Base-by-base conservation (phyloP, 2,329 filamentous ascomycete species). In the Alternaria arborescens region DNA sequence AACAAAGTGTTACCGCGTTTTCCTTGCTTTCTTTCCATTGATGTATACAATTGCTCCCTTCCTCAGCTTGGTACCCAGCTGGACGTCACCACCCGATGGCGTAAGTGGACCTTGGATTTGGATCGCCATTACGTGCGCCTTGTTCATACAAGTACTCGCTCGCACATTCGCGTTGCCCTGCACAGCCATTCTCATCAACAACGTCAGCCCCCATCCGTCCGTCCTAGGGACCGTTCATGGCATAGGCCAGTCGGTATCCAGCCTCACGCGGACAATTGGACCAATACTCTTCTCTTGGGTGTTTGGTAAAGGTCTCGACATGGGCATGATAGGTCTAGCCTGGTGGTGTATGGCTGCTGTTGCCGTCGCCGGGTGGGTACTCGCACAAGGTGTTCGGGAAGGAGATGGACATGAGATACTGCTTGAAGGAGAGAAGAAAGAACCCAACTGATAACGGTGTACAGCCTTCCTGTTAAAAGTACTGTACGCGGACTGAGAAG, bases 401-500 rank as follows among this genome's bases (percentile, higher is more conserved):
- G 88, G 88, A 0, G 80, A 88, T 68, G 88, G 88, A 0, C 87
- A 90, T 72, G 88, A 90, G 73, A 86, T 90, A 46, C 82, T 87
- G 81, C 72, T 90, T 2, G 86, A 88, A 28, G 88, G 58, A n/a
- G 58, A 58, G 28, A 57, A 30, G 28, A 52, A 38, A 22, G 44
- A 36, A 16, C 8, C 7, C 10, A 30, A 48, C 0, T 48, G 6
- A 20, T 2, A 3, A 3, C 11, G 11, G 2, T 22, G 11, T 8
- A 5, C 5, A 20, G 5, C 5, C 5, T 5, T 0, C 4, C 1
- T 0, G 5, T 2, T 4, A 20, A 40, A 20, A 4, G 8, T 6
- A 20, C 8, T 11, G 3, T 12, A 11, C 1, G 5, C 11, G 1
- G 2, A 22, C 10, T 6, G 10, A 20, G 10, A 42, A 42, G 40